Evolutionary conservation across 2,329 filamentous ascomycete species (phyloP), one percentile per base, ranked within the genome.

Genomic region (Fusarium sp.): DNA sequence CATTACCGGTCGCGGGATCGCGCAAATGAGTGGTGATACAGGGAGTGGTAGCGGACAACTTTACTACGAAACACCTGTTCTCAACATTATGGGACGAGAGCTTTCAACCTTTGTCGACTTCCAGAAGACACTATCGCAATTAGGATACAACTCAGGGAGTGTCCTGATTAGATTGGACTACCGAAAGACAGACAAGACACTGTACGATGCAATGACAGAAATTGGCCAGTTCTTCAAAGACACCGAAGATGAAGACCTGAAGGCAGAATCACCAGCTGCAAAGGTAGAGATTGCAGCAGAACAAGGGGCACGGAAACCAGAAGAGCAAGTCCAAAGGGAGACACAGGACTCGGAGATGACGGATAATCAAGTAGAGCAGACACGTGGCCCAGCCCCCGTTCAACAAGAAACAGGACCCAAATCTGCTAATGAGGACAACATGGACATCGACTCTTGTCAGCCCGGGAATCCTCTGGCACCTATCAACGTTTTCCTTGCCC

Each of bases 81-180:
- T 98, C 61, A 92, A 95, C 72, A 89, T 97, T 71, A 92, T 97
- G 88, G 93, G 92, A 15, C 88, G 93, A 76, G 93, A 95, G 75
- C 83, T 97, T 22, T 88, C 91, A 6, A 91, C 89, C 0, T 93
- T 98, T 76, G 86, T 86, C 24, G 95, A 97, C 77, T 87, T 98
- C 65, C 94, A 98, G 81, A 97, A 97, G 86, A 95, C 94, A 2
- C 83, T 99, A 50, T 91, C 91, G 10, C 94, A 97, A 80, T 84
- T 98, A 24, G 96, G 96, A 0, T 92, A 97, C 77, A 97, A 95
- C 79, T 92, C 90, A 53, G 95, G 96, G 11, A 95, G 89, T 78
- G 91, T 93, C 9, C 83, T 97, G 61, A 87, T 99, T 61, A 89
- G 93, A 64, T 83, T 99, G 67, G 90, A 87, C 38, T 98, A 95